Base-by-base conservation (phyloP, 1,139 yeast genomes). In the Scheffersomyces illinoinensis region DNA sequence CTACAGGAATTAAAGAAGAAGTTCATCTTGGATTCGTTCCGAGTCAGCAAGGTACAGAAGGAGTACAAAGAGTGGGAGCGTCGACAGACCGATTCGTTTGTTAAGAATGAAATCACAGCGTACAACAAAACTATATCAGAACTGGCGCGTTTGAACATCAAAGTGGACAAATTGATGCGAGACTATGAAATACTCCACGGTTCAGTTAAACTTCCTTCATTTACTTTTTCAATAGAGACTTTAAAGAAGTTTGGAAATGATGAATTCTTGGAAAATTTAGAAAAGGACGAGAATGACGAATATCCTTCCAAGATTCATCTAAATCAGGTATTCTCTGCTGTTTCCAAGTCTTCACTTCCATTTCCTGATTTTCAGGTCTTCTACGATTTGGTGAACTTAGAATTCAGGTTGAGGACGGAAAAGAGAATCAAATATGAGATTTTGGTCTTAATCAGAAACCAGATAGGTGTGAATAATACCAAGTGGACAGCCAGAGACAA, bases 401-500 rank as follows among this genome's bases (percentile, higher is more conserved):
- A 81, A 61, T 76, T 68, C 58, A 64, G 76, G 48, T 64, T 76
- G 53, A 68, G 82, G 47, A 64, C 78, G 54, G 70, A 75, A 59
- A 64, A 71, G 57, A 72, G 76, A 66, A 66, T 79, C 51, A 75
- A 76, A 58, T 73, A 76, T 62, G 84, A 79, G 58, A 67, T 79
- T 2, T 68, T 80, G 57, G 65, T 68, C 12, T 69, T 70, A 53
- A 70, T 77, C 21, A 77, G 76, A 59, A 68, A 71, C 56, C 79
- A 76, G 53, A 66, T 78, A 33, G 64, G 66, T 4, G 67, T 70
- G 10, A 70, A 74, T 48, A 81, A 77, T 60, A 72, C 69, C 56
- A 75, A 76, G 59, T 82, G 87, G 86, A 73, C 71, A 7, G 61
- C 69, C 1, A 68, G 83, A 57, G 83, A 81, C 61, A 68, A 70